Evolutionary conservation across 140 eudicot genomes (phyloP).

Genomic region (Erigeron philadelphicus): DNA sequence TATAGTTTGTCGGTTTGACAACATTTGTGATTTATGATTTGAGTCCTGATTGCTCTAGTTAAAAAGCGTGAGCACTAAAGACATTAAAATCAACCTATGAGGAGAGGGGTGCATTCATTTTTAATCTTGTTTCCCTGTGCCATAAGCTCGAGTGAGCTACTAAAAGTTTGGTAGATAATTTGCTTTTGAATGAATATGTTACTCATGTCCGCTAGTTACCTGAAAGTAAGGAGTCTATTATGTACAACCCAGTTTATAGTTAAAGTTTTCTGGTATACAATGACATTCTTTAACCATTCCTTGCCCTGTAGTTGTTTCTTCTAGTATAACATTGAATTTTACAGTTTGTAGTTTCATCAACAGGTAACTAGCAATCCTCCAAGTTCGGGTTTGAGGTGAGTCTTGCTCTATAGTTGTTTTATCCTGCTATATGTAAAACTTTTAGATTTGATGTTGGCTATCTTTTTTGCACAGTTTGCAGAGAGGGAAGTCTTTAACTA

Average conservation of each 20-base stretch:
- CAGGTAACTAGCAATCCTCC: slow-evolving; percentile 24
- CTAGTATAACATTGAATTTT: slow-evolving; percentile 3
- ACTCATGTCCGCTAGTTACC: not conserved
- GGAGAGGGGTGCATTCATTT: too few species aligned
- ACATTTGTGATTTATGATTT: too few species aligned
- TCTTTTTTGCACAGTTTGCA: slow-evolving; percentile 22
- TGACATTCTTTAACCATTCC: slow-evolving; percentile 3
- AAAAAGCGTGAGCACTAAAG: too few species aligned
- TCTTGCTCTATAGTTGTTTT: slow-evolving; percentile 10
- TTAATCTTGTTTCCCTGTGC: too few species aligned
- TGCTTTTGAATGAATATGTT: slow-evolving; percentile 1
- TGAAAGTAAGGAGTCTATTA: not conserved
- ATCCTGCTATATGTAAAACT: not conserved
- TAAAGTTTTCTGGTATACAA: not conserved
- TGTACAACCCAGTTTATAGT: not conserved
- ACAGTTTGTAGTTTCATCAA: slow-evolving; percentile 10
- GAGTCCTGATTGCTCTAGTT: not conserved
- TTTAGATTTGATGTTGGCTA: slow-evolving; percentile 6
- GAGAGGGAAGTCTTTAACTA: slow-evolving; percentile 27
- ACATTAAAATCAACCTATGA: too few species aligned
- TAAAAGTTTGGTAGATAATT: not conserved
- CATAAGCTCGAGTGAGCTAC: not conserved
- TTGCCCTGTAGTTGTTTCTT: too few species aligned
- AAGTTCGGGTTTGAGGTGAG: slow-evolving; percentile 25
- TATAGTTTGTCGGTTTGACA: not conserved